Base-by-base conservation (phyloP, 2,329 filamentous ascomycete genomes). In the Nannizzia gypsea region DNA sequence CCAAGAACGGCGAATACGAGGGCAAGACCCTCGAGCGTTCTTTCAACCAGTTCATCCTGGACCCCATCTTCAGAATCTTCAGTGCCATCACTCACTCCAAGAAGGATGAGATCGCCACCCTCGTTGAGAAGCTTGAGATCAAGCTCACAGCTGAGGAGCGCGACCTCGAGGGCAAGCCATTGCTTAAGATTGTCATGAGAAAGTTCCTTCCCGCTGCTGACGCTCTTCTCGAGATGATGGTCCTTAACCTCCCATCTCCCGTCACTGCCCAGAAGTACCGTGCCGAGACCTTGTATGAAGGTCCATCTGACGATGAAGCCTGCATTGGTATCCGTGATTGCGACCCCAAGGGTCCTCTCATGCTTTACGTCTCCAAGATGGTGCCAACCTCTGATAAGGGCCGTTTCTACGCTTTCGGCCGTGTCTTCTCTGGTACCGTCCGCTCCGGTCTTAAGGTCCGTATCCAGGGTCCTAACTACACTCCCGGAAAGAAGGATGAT, bases 341-440 rank as follows among this genome's bases (percentile, higher is more conserved):
- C 78, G 90, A 99, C 78, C 83, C 92, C 79, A 95, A 96, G 83
- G 93, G 84, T 77, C 89, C 92, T 72, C 93, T 99, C 79, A 99
- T 99, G 93, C 84, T 97, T 70, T 99, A 99, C 88, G 91, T 99
- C 78, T 99, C 93, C 78, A 99, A 99, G 90, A 99, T 99, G 93
- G 93, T 99, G 74, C 93, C 93, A 73, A 99, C 93, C 70, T 95
- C 90, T 72, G 93, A 99, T 76, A 97, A 96, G 88, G 93, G 93
- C 80, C 92, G 93, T 81, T 99, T 99, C 90, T 99, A 96, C 82
- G 93, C 93, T 77, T 99, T 99, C 82, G 93, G 93, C 81, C 93
- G 93, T 95, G 93, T 99, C 81, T 99, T 97, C 85, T 83, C 93
- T 70, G 93, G 93, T 88, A 97, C 91, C 76, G 93, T 96, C 82